These are phyloP conservation scores for Botrytis byssoidea DNA, from an alignment of 2,329 filamentous ascomycete species.

Conservation along the genomic window DNA sequence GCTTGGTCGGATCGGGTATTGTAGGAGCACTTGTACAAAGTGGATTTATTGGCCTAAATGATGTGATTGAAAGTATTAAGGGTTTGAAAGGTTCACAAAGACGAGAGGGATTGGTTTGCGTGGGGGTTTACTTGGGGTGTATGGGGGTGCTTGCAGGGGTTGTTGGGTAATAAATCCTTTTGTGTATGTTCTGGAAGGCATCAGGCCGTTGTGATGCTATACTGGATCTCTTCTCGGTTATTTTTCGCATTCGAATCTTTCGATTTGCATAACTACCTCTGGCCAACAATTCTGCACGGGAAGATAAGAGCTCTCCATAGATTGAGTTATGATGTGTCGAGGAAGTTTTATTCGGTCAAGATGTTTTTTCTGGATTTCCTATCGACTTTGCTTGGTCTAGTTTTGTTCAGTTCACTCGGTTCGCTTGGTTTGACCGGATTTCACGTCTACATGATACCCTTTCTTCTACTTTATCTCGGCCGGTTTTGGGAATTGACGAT, in stretches of 20 bases:
- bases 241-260: background rate
- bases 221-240: too few relatives aligned
- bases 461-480: background rate
- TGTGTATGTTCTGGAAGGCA: background rate
- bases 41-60: constrained; percentile 19
- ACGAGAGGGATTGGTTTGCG: constrained; percentile 32
- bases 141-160: constrained; percentile 36
- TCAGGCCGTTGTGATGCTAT: background rate
- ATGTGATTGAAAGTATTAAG: background rate
- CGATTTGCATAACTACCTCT: background rate
- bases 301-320: background rate
- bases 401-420: background rate
- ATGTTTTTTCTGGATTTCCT: background rate
- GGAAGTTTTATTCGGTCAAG: background rate
- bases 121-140: constrained; percentile 33
- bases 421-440: background rate
- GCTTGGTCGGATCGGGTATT: constrained; percentile 51
- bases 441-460: background rate
- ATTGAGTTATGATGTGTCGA: background rate
- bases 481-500: background rate
- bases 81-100: constrained; percentile 21
- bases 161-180: constrained; percentile 20
- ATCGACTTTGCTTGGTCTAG: background rate
- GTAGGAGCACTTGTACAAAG: constrained; percentile 31
- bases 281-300: accelerated